Conservation (phyloP, 805 yeast genomes). For the Candida vartiovaarae region DNA sequence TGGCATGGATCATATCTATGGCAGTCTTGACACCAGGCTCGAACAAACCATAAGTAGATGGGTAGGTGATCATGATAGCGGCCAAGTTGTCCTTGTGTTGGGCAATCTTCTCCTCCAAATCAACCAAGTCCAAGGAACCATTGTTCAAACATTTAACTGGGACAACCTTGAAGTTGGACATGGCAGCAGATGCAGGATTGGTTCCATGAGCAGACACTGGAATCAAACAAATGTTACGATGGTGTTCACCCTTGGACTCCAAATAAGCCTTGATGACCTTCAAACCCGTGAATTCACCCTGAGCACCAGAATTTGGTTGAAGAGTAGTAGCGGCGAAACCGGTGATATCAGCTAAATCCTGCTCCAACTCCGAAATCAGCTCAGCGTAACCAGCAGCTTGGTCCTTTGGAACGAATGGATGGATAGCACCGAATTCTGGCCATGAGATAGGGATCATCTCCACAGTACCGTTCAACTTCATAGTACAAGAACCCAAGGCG, state of each 20-base stretch:
- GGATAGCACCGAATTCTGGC: slow-evolving; percentile 85
- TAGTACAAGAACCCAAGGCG: slow-evolving; percentile 95
- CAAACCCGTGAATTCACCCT: slow-evolving; percentile 95
- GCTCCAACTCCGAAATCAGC: slow-evolving; percentile 67
- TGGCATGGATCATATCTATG: slow-evolving; percentile 71
- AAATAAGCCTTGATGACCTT: slow-evolving; percentile 78
- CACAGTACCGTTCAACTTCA: slow-evolving; percentile 94
- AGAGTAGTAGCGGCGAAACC: slow-evolving; percentile 87
- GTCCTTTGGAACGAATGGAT: slow-evolving; percentile 86
- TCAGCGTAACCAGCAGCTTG: slow-evolving; percentile 87
- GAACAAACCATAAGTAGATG: slow-evolving; percentile 93
- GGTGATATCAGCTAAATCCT: slow-evolving; percentile 84
- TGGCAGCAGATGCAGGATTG: slow-evolving; percentile 97
- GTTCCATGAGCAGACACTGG: slow-evolving; percentile 99
- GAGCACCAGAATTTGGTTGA: slow-evolving; percentile 98
- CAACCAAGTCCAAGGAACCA: slow-evolving; percentile 82
- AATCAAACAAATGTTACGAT: slow-evolving; percentile 82
- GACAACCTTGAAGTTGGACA: slow-evolving; percentile 92
- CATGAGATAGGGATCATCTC: slow-evolving; percentile 92
- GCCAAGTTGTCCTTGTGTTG: slow-evolving; percentile 68
- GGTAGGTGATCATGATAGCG: slow-evolving; percentile 94
- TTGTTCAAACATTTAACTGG: slow-evolving; percentile 80
- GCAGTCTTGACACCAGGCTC: slow-evolving; percentile 88
- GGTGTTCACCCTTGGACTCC: slow-evolving; percentile 57
- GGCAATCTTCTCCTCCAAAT: slow-evolving; percentile 64